These are phyloP conservation scores for Suhomyces taliae DNA, from an alignment of 1,139 yeast species.

Conservation along the genomic window DNA sequence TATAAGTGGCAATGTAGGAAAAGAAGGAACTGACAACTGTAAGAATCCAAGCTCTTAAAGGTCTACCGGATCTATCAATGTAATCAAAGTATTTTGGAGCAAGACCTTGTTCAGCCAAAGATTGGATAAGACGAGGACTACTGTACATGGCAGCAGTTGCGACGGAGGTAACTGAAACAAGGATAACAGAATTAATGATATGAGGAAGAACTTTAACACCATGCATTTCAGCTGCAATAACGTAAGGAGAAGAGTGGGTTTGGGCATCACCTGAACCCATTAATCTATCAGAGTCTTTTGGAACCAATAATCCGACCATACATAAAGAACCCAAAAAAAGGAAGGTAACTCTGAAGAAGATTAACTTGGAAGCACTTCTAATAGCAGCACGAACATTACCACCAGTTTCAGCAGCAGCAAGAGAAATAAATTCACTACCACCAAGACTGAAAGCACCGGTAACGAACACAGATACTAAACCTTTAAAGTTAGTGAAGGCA, in stretches of 20 bases:
- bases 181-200: conserved; percentile 26
- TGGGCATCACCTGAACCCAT: conserved; percentile 21
- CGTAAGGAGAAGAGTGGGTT: conserved; percentile 26
- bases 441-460: conserved; percentile 42
- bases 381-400: conserved; percentile 24
- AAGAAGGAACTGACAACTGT: conserved; percentile 22
- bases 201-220: conserved; percentile 25
- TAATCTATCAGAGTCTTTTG: conserved; percentile 18
- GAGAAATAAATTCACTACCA: conserved; percentile 29
- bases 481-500: conserved; percentile 37
- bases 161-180: conserved; percentile 27
- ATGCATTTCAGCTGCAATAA: conserved; percentile 26
- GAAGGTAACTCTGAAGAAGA: conserved; percentile 22
- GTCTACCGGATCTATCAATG: conserved; percentile 25
- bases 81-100: conserved; percentile 26
- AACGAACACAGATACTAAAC: conserved; percentile 40
- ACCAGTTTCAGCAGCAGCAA: conserved; percentile 23
- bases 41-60: conserved; percentile 23
- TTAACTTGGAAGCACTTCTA: conserved; percentile 23
- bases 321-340: conserved; percentile 26
- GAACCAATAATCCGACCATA: conserved; percentile 26
- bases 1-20: conserved; percentile 25
- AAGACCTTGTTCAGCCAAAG: conserved; percentile 25
- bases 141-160: conserved; percentile 32
- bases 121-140: conserved; percentile 24